Evolutionary conservation across 768 basidiomycete species (phyloP).

Genomic region (Pholiota molesta): DNA sequence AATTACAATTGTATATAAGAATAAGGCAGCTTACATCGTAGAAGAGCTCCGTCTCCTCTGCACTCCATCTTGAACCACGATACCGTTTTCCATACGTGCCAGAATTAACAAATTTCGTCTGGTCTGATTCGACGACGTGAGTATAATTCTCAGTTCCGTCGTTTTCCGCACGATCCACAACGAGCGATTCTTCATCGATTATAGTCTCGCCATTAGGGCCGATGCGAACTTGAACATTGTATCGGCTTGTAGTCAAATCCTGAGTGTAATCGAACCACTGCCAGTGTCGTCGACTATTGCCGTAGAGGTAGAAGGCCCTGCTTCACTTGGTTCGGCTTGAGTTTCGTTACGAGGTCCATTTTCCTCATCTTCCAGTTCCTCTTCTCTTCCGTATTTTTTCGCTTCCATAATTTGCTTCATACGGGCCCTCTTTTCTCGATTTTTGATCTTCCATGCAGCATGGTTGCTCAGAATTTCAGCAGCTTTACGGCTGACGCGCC

Average conservation of each 20-base stretch:
- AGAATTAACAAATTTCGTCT: slow-evolving; percentile 85
- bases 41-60: slow-evolving; percentile 88
- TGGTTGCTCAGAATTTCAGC: slow-evolving; percentile 72
- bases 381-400: slow-evolving; percentile 71
- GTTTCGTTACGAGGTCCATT: slow-evolving; percentile 22
- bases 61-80: slow-evolving; percentile 85
- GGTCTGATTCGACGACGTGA: slow-evolving; percentile 81
- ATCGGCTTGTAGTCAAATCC: slow-evolving; percentile 66
- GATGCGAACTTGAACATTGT: slow-evolving; percentile 84
- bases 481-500: slow-evolving; percentile 79
- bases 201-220: slow-evolving; percentile 87
- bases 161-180: slow-evolving; percentile 74
- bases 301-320: slow-evolving; percentile 17
- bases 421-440: slow-evolving; percentile 64
- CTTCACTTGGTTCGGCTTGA: slow-evolving; percentile 17
- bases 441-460: slow-evolving; percentile 69
- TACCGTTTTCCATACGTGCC: slow-evolving; percentile 79
- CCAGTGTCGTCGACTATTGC: slow-evolving; percentile 44
- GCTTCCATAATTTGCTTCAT: slow-evolving; percentile 69
- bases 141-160: slow-evolving; percentile 72
- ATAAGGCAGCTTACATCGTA: slow-evolving; percentile 62
- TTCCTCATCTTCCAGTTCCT: slow-evolving; percentile 43
- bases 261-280: slow-evolving; percentile 74
- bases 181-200: slow-evolving; percentile 83
- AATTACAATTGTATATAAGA: slow-evolving; percentile 6